Evolutionary conservation across 2,329 filamentous ascomycete genomes (phyloP).

Genomic region (Xylaria sp.): DNA sequence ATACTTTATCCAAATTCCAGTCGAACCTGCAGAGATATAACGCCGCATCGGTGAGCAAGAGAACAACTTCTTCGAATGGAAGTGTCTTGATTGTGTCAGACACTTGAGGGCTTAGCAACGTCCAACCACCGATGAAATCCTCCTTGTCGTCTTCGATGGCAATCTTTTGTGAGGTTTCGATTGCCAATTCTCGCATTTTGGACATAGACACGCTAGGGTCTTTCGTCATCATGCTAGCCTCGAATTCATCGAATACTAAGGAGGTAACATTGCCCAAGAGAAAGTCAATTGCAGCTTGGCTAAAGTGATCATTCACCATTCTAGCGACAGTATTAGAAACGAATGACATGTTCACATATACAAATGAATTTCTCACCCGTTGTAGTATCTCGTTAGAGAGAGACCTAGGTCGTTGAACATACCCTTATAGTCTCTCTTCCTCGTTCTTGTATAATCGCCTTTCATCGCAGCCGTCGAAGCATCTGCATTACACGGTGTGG

Average conservation of each 20-base stretch:
- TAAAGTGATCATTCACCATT: conserved; percentile 97
- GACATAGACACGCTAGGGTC: conserved; percentile 90
- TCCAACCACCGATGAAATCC: conserved; percentile 90
- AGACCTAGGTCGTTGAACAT: conserved; percentile 91
- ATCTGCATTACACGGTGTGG: conserved; percentile 54
- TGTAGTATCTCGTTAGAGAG: conserved; percentile 81
- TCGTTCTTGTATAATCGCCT: conserved; percentile 92
- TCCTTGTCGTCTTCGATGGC: conserved; percentile 86
- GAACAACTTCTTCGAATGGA: conserved; percentile 87
- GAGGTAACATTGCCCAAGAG: conserved; percentile 88
- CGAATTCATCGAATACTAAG: conserved; percentile 91
- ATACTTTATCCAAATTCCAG: conserved; percentile 94
- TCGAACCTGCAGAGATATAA: conserved; percentile 92
- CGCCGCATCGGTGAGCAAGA: conserved; percentile 85
- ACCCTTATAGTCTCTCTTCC: conserved; percentile 89
- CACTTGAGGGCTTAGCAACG: conserved; percentile 78
- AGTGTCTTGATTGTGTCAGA: conserved; percentile 75
- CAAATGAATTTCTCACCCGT: conserved; percentile 61
- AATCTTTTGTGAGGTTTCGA: conserved; percentile 87
- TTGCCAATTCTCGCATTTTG: conserved; percentile 86
- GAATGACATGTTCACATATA: not conserved
- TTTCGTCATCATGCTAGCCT: conserved; percentile 89
- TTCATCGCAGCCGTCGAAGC: conserved; percentile 96
- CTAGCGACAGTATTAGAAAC: conserved; percentile 59
- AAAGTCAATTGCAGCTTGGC: conserved; percentile 94